A percentile compares a stretch with the other conserved stretches of the same genome.
These are phyloP conservation scores for Aspergillus kassunensis DNA, from an alignment of 495 filamentous ascomycete species.

Conservation along the genomic window DNA sequence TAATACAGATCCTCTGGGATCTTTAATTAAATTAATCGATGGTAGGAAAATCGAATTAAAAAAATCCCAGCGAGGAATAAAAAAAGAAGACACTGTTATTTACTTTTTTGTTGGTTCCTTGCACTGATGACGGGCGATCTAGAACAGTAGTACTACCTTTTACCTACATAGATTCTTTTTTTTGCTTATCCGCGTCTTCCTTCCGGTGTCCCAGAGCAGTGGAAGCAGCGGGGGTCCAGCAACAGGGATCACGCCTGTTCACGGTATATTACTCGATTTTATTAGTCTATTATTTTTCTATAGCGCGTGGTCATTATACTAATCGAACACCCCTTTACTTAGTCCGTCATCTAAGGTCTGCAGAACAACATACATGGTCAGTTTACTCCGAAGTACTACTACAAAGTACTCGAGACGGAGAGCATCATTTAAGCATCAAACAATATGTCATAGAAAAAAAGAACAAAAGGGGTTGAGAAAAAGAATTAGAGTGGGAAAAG, in stretches of 20 bases:
- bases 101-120: constrained; percentile 14
- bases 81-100: constrained; percentile 8
- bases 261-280: constrained; percentile 8
- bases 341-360: no score
- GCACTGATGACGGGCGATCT: constrained; percentile 18
- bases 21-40: neutral
- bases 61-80: constrained; percentile 4
- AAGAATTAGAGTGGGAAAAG: neutral
- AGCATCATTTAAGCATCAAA: neutral
- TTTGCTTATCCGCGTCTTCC: constrained; percentile 10
- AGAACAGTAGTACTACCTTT: constrained; percentile 30
- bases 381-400: no score
- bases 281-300: no score
- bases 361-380: no score
- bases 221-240: constrained; percentile 27
- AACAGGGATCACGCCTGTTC: constrained; percentile 19
- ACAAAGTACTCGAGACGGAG: no score
- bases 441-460: neutral
- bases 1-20: constrained; percentile 11
- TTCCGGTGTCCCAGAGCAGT: constrained; percentile 24
- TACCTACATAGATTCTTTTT: neutral
- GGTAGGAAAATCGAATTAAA: constrained; percentile 8
- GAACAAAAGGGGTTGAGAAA: neutral
- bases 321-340: no score
- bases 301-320: no score